Conservation (phyloP, 176 grass and related monocot species). For the Zoysia pacifica region DNA sequence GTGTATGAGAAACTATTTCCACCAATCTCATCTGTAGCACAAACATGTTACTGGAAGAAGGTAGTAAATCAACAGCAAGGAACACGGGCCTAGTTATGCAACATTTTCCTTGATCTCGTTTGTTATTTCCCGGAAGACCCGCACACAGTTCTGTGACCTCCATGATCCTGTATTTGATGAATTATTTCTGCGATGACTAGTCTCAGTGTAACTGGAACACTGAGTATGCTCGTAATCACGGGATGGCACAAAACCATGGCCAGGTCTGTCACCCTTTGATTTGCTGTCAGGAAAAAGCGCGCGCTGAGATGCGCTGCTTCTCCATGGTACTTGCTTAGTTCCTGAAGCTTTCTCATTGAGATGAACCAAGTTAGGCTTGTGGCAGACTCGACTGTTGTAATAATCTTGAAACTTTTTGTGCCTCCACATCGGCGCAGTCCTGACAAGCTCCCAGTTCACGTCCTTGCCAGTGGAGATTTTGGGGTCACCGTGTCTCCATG, state of each 20-base stretch:
- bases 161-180: conserved; percentile 11
- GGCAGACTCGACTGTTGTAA: conserved; percentile 4
- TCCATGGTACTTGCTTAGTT: conserved; percentile 35
- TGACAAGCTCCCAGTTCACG: conserved; percentile 39
- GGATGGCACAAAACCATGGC: conserved; percentile 3
- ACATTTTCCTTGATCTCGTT: conserved; percentile 41
- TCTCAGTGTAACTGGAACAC: conserved; percentile 27
- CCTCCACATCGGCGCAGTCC: conserved; percentile 45
- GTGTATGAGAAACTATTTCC: conserved; percentile 1
- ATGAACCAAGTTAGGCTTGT: conserved; percentile 34
- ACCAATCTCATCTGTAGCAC: neutral
- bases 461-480: conserved; percentile 35
- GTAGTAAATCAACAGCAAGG: conserved; percentile 21
- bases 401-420: conserved; percentile 42
- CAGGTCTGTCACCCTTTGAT: conserved; percentile 28
- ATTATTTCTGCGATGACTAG: conserved; percentile 23
- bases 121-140: conserved; percentile 66
- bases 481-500: conserved; percentile 15
- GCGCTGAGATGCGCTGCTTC: conserved; percentile 40
- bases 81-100: conserved; percentile 20
- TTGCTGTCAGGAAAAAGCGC: conserved; percentile 43
- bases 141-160: conserved; percentile 33
- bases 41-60: conserved; percentile 25
- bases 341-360: conserved; percentile 35
- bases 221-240: conserved; percentile 14